Percentiles rank a stretch among this genome's conserved stretches.
These are phyloP conservation scores for Trypanosoma melophagium DNA, from an alignment of 208 protist species.

Conservation along the genomic window DNA sequence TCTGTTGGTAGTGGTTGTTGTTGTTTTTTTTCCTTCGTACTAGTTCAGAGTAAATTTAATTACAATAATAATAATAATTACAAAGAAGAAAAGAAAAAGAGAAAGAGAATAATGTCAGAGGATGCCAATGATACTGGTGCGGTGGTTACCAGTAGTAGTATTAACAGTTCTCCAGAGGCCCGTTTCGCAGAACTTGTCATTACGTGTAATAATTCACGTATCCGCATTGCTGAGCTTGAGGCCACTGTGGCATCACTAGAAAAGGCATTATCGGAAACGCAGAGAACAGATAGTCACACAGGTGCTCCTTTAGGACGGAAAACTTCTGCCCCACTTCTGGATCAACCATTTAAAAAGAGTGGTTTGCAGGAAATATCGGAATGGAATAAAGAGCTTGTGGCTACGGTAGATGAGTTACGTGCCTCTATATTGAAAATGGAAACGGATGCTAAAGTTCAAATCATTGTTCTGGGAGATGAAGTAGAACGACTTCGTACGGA, in stretches of 20 bases:
- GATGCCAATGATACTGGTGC: not conserved
- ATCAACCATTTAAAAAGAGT: conserved; percentile 28
- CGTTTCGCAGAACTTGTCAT: conserved; percentile 44
- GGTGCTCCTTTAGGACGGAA: not conserved
- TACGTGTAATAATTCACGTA: conserved; percentile 32
- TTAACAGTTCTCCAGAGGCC: conserved; percentile 22
- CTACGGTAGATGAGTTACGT: conserved; percentile 59
- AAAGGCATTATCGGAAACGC: conserved; percentile 1
- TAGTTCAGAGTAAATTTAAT: too few relatives aligned
- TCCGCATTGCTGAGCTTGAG: conserved; percentile 46
- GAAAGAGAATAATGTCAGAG: not conserved
- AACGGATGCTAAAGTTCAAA: conserved; percentile 53
- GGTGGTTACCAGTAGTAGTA: not conserved
- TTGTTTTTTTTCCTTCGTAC: too few relatives aligned
- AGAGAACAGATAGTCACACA: not conserved
- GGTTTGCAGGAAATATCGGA: conserved; percentile 38
- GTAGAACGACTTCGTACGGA: conserved; percentile 35
- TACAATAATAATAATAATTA: too few relatives aligned
- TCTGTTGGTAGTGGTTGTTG: too few relatives aligned
- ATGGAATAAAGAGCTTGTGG: conserved; percentile 71
- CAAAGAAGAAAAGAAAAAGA: not conserved
- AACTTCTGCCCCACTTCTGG: conserved; percentile 15
- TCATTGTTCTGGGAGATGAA: conserved; percentile 45
- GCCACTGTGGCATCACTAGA: conserved; percentile 33
- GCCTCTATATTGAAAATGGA: conserved; percentile 50